Percentiles rank a stretch among this genome's conserved stretches.
Conservation (phyloP, 495 filamentous ascomycete species). For the Talaromyces ruber region DNA sequence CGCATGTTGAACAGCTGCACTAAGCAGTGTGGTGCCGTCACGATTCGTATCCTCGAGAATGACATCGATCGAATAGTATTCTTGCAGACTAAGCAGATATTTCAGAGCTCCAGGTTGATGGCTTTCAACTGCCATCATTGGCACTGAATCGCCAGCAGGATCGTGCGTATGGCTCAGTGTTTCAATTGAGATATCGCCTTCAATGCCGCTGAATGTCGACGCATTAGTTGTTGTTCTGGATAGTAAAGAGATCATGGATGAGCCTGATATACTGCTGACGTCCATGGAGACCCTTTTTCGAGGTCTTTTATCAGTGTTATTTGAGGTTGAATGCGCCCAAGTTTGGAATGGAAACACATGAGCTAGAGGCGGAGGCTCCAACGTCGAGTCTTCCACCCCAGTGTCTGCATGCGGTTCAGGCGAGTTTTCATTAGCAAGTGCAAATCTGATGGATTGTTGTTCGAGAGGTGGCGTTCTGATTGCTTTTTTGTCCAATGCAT, state of each 20-base stretch:
- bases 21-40: slow-evolving; percentile 82
- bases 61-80: slow-evolving; percentile 59
- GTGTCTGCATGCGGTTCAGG: slow-evolving; percentile 36
- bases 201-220: slow-evolving; percentile 62
- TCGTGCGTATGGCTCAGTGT: slow-evolving; percentile 75
- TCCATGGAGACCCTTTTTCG: slow-evolving; percentile 85
- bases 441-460: slow-evolving; percentile 14
- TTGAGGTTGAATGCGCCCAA: slow-evolving; percentile 29
- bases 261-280: slow-evolving; percentile 76
- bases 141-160: slow-evolving; percentile 71
- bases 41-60: slow-evolving; percentile 79
- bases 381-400: background rate
- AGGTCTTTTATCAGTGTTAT: slow-evolving; percentile 35
- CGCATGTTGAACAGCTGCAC: slow-evolving; percentile 89
- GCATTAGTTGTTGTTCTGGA: slow-evolving; percentile 70
- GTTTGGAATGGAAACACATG: slow-evolving; percentile 89
- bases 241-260: slow-evolving; percentile 67
- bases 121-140: slow-evolving; percentile 93
- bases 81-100: slow-evolving; percentile 68
- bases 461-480: slow-evolving; percentile 30
- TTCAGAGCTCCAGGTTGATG: slow-evolving; percentile 57
- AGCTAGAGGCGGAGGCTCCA: slow-evolving; percentile 48
- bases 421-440: slow-evolving; percentile 15
- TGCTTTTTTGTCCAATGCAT: slow-evolving; percentile 28
- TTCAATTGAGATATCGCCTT: slow-evolving; percentile 80